Percentiles rank a stretch among this genome's conserved stretches.
phyloP scores from a whole-genome alignment of 805 yeast species.

The Teunomyces tritomae region DNA sequence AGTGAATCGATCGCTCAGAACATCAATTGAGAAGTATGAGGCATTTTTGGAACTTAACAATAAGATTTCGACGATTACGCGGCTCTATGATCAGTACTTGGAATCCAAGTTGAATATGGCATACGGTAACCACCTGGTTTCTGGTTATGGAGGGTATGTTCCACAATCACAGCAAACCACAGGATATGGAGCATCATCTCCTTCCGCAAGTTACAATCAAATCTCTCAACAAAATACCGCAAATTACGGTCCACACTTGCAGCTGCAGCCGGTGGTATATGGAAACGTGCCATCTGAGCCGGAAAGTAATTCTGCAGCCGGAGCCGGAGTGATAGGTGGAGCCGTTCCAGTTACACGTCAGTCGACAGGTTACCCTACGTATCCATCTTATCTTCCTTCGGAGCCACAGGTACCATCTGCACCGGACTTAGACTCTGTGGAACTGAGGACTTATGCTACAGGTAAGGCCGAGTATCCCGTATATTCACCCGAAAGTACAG shows the following conservation, averaged over 20 bases:
- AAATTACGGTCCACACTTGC: not conserved
- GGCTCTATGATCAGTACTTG: conserved; percentile 72
- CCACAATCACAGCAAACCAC: conserved; percentile 2
- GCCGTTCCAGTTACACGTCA: conserved; percentile 1
- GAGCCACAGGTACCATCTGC: not conserved
- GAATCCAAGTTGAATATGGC: conserved; percentile 48
- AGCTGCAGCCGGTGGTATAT: not conserved
- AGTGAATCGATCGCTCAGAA: conserved; percentile 56
- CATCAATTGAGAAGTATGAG: conserved; percentile 62
- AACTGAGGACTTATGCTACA: not conserved
- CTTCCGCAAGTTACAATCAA: not conserved
- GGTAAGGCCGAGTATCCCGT: conserved; percentile 4
- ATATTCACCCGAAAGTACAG: conserved; percentile 8
- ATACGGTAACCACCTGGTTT: conserved; percentile 26
- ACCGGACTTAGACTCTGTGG: not conserved
- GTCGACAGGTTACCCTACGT: conserved; percentile 7
- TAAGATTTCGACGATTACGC: conserved; percentile 70
- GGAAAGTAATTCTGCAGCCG: no score
- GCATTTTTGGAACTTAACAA: conserved; percentile 68
- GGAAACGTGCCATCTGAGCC: not conserved
- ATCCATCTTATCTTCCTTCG: conserved; percentile 1
- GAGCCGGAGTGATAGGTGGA: not conserved
- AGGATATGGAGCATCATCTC: not conserved
- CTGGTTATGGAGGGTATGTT: not conserved
- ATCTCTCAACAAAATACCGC: not conserved